phyloP scores from a whole-genome alignment of 148 eudicot genomes.

The Oxyria digyna region DNA sequence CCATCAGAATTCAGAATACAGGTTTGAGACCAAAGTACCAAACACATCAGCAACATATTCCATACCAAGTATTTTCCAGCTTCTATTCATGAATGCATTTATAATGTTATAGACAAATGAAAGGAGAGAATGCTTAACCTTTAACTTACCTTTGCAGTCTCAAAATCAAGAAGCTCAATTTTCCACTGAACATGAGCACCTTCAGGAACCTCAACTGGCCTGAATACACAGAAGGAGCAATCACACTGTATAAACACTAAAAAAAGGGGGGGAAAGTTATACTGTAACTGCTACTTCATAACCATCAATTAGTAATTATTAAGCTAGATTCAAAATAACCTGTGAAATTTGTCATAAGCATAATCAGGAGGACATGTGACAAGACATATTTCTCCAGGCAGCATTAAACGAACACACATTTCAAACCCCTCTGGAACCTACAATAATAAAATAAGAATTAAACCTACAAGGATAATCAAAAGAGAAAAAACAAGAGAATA shows the following conservation, averaged over 20 bases:
- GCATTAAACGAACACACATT: slow-evolving; percentile 90
- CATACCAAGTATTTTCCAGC: not conserved
- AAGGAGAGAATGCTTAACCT: not conserved
- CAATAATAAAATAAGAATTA: not conserved
- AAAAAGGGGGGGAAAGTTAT: not conserved
- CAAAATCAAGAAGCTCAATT: slow-evolving; percentile 94
- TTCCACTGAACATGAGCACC: slow-evolving; percentile 88
- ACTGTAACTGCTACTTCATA: not conserved
- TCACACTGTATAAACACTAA: not conserved
- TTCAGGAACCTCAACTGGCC: slow-evolving; percentile 85
- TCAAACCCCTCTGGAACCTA: slow-evolving; percentile 99
- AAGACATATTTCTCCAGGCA: slow-evolving; percentile 91
- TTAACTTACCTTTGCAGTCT: slow-evolving; percentile 54
- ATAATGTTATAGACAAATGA: not conserved
- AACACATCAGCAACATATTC: not conserved
- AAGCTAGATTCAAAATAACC: slow-evolving; percentile 25
- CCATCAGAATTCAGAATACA: not conserved
- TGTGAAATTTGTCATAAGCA: slow-evolving; percentile 89
- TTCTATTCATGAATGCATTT: not conserved
- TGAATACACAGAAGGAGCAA: slow-evolving; percentile 15
- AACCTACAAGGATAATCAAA: not conserved
- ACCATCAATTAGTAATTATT: not conserved
- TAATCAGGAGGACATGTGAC: slow-evolving; percentile 98
- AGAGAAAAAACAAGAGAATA: not conserved
- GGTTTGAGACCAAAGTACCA: not conserved